These are phyloP conservation scores for Chenopodium berlandieri DNA, from an alignment of 148 eudicot species.

Conservation along the genomic window DNA sequence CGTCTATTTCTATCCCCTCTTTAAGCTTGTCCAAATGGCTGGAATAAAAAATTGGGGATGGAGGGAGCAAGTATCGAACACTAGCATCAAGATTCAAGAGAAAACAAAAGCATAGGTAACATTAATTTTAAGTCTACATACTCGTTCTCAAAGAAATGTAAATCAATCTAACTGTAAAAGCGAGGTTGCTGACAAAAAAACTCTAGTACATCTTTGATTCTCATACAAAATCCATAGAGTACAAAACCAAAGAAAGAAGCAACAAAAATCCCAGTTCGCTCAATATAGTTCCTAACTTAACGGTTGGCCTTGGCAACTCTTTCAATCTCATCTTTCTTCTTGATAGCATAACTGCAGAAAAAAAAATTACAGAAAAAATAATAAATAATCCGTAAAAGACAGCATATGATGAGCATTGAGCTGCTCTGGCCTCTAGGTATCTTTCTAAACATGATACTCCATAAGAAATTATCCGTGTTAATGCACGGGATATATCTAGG, in stretches of 20 bases:
- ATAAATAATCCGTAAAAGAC: not conserved
- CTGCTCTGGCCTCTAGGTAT: not conserved
- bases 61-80: not conserved
- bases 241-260: conserved; percentile 1
- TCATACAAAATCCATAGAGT: not conserved
- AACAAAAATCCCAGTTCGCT: not conserved
- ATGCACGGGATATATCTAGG: too few species aligned
- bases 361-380: too few species aligned
- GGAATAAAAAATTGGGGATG: too few species aligned
- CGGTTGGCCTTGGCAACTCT: conserved; percentile 42
- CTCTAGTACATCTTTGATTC: conserved; percentile 16
- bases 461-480: too few species aligned
- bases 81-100: not conserved
- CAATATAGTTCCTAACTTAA: conserved; percentile 13
- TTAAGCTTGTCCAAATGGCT: too few species aligned
- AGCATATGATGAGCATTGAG: not conserved
- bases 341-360: conserved; percentile 33
- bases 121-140: not conserved
- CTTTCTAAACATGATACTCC: not conserved
- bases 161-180: not conserved
- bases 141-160: not conserved
- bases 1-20: too few species aligned
- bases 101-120: not conserved
- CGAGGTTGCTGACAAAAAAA: not conserved
- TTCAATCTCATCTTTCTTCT: conserved; percentile 40